Conservation (phyloP, 1,284 basidiomycete species). For the Ceraceosorus bombacis region DNA sequence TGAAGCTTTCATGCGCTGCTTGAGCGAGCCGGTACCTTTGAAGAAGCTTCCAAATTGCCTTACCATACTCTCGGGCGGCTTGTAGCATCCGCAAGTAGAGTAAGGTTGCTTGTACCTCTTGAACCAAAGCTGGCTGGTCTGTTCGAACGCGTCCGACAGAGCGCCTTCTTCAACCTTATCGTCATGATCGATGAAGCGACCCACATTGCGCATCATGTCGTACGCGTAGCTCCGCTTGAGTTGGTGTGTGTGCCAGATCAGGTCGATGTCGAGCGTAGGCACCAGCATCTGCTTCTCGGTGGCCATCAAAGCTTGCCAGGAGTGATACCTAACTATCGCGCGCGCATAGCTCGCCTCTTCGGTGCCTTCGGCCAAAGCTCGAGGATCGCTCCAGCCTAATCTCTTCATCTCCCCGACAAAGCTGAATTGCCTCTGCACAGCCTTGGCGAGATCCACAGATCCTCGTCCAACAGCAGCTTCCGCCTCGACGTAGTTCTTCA, state of each 20-base stretch:
- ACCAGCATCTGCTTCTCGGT: slow-evolving; percentile 10
- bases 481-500: slow-evolving; percentile 8
- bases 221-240: slow-evolving; percentile 20
- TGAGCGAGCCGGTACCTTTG: no score
- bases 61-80: not conserved
- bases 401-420: slow-evolving; percentile 15
- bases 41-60: no score
- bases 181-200: slow-evolving; percentile 37
- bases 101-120: slow-evolving; percentile 26
- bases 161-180: slow-evolving; percentile 32
- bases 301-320: slow-evolving; percentile 20
- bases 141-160: slow-evolving; percentile 28
- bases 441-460: slow-evolving; percentile 7
- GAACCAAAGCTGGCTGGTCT: slow-evolving; percentile 26
- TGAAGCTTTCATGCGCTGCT: no score
- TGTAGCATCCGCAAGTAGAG: slow-evolving; percentile 24
- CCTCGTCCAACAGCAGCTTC: not conserved
- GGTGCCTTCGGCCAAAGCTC: not conserved
- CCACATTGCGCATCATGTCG: slow-evolving; percentile 21
- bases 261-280: slow-evolving; percentile 38
- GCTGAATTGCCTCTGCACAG: slow-evolving; percentile 13
- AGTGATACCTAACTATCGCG: slow-evolving; percentile 28
- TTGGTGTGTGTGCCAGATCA: slow-evolving; percentile 38
- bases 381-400: slow-evolving; percentile 12
- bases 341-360: slow-evolving; percentile 8